A percentile compares a stretch with the other conserved stretches of the same genome.
Evolutionary conservation across 331 rosid genomes (phyloP).

Genomic region (Cydonia oblonga): DNA sequence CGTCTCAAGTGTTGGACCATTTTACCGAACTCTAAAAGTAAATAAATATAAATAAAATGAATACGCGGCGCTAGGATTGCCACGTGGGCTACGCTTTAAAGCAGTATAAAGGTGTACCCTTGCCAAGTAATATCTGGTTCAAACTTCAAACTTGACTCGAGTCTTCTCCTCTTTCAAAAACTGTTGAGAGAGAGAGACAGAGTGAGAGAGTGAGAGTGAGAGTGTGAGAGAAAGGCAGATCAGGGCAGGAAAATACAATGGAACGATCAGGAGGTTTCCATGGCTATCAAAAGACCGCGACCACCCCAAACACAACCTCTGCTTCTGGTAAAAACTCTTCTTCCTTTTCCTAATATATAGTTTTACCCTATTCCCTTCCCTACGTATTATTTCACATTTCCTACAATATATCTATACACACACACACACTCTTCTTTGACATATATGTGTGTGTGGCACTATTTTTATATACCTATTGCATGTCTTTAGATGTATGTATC

Average conservation of each 20-base stretch:
- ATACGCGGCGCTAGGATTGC: not conserved
- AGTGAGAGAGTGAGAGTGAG: not conserved
- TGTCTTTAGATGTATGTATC: not conserved
- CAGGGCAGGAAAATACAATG: not conserved
- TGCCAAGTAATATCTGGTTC: constrained; percentile 26
- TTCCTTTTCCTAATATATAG: not conserved
- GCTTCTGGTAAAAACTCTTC: not conserved
- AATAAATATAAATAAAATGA: not conserved
- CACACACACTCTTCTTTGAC: not conserved
- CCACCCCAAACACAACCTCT: not conserved
- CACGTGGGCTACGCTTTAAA: constrained; percentile 19
- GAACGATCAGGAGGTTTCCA: constrained; percentile 60
- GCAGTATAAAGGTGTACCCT: constrained; percentile 40
- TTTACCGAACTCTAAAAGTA: not conserved
- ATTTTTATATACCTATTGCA: not conserved
- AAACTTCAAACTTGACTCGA: not conserved
- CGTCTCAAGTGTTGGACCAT: not conserved
- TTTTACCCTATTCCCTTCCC: too few relatives aligned
- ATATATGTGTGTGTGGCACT: not conserved
- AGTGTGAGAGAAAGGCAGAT: not conserved
- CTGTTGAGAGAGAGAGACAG: not conserved
- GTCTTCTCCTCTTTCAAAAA: not conserved
- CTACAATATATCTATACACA: not conserved
- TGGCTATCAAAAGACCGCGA: constrained; percentile 49
- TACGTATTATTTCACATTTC: not conserved